Evolutionary conservation across 805 yeast genomes (phyloP).

Genomic region (Yamadazyma sp.): DNA sequence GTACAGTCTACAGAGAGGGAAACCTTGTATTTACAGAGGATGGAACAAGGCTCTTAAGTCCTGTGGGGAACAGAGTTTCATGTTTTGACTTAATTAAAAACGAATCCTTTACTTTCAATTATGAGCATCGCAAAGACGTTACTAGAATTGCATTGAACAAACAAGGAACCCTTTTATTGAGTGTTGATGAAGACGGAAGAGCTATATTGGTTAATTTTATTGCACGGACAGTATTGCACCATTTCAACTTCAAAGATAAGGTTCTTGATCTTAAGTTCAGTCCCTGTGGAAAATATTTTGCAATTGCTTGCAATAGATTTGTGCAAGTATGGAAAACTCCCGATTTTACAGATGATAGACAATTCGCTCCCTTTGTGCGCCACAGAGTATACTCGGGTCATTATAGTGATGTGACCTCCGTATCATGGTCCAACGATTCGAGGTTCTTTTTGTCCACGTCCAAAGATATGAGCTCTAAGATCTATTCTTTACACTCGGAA

Average conservation of each 20-base stretch:
- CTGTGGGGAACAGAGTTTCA: conserved; percentile 92
- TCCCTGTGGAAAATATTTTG: conserved; percentile 85
- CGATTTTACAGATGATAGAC: conserved; percentile 73
- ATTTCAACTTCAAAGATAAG: conserved; percentile 84
- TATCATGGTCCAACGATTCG: conserved; percentile 90
- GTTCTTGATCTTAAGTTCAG: conserved; percentile 79
- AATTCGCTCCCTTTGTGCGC: conserved; percentile 94
- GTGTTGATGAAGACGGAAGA: conserved; percentile 90
- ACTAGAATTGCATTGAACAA: conserved; percentile 76
- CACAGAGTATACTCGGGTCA: conserved; percentile 92
- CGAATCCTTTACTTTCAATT: conserved; percentile 83
- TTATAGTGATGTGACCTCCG: conserved; percentile 71
- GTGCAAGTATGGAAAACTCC: conserved; percentile 96
- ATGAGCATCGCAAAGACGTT: conserved; percentile 88
- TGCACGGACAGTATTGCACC: conserved; percentile 83
- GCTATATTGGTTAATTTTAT: conserved; percentile 87
- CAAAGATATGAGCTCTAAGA: conserved; percentile 84
- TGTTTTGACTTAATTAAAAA: conserved; percentile 84
- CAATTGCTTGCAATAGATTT: conserved; percentile 78
- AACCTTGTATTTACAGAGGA: conserved; percentile 82
- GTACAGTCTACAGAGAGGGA: conserved; percentile 95
- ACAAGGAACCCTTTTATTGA: conserved; percentile 74
- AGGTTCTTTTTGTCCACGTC: conserved; percentile 84
- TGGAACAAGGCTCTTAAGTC: conserved; percentile 80
- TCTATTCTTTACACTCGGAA: conserved; percentile 73